Conservation (phyloP, 2,329 filamentous ascomycete species). For the Aspergillus sp. region DNA sequence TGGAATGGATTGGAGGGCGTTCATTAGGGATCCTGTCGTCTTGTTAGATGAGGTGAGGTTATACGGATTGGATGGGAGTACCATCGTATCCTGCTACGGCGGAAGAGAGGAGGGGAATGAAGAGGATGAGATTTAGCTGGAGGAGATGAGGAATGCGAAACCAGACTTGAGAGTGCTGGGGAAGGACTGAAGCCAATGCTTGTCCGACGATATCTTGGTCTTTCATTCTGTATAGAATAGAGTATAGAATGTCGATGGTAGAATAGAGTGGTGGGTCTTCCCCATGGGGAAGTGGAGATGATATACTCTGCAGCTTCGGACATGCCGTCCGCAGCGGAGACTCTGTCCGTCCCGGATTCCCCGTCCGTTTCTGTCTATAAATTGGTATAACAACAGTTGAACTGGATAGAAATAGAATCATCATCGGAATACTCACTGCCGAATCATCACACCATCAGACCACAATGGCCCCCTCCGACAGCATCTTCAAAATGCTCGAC, state of each 20-base stretch:
- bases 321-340: no score
- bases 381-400: no score
- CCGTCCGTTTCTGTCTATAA: no score
- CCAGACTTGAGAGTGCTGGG: slow-evolving; percentile 39
- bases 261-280: slow-evolving; percentile 1
- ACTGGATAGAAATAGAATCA: no score
- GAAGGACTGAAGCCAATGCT: slow-evolving; percentile 31
- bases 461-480: slow-evolving; percentile 4
- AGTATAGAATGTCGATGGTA: background rate
- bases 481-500: slow-evolving; percentile 10
- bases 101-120: slow-evolving; percentile 41
- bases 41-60: background rate
- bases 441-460: no score
- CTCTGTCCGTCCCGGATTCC: no score
- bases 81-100: slow-evolving; percentile 44
- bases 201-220: slow-evolving; percentile 21
- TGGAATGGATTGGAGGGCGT: slow-evolving; percentile 40
- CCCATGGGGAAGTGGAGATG: background rate
- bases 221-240: slow-evolving; percentile 6
- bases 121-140: slow-evolving; percentile 40
- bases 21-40: slow-evolving; percentile 37
- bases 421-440: no score
- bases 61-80: slow-evolving; percentile 6
- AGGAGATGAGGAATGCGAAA: slow-evolving; percentile 40
- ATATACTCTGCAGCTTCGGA: background rate